phyloP scores from a whole-genome alignment of 768 basidiomycete genomes.

The Lyophyllum decastes region DNA sequence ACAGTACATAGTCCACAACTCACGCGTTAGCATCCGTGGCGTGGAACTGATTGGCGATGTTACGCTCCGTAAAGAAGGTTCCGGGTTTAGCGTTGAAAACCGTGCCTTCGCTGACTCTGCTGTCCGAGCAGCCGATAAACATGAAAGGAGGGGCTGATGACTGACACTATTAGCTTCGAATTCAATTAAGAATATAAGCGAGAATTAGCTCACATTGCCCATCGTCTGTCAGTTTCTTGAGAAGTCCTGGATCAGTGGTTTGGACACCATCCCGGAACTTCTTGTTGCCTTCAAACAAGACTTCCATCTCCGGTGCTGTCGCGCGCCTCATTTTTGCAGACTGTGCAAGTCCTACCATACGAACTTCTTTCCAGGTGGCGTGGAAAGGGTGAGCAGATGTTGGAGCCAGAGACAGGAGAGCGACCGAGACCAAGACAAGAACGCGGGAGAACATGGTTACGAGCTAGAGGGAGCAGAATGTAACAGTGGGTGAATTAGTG shows the following conservation, averaged over 20 bases:
- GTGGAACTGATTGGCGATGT: constrained; percentile 10
- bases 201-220: constrained; percentile 32
- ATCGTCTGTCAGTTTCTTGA: constrained; percentile 20
- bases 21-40: constrained; percentile 19
- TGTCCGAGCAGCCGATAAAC: constrained; percentile 24
- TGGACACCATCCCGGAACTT: constrained; percentile 25
- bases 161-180: neutral
- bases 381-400: neutral
- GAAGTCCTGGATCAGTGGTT: constrained; percentile 20
- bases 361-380: neutral
- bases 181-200: neutral
- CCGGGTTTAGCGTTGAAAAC: constrained; percentile 24
- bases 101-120: constrained; percentile 22
- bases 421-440: neutral
- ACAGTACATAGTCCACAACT: neutral
- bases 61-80: constrained; percentile 23
- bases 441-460: constrained; percentile 1
- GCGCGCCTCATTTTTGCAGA: constrained; percentile 9
- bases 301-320: constrained; percentile 21
- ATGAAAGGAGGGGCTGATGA: constrained; percentile 20
- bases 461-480: neutral
- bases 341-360: constrained; percentile 18
- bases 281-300: constrained; percentile 32
- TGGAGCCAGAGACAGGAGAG: neutral
- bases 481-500: neutral